Conservation (phyloP, 805 yeast genomes). For the Ogataea kodamae region DNA sequence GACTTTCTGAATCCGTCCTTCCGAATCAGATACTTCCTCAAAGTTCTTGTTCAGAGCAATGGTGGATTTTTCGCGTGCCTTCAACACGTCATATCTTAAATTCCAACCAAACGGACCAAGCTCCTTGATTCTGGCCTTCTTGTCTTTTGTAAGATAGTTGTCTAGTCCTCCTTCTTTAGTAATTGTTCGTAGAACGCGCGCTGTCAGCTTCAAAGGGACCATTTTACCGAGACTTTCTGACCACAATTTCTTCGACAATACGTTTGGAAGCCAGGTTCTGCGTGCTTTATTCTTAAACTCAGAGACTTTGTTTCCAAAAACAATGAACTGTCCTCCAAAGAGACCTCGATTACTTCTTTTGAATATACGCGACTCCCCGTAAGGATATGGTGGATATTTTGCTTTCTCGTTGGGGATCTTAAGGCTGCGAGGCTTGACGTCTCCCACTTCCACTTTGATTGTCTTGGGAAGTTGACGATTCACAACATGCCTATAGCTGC, state of each 20-base stretch:
- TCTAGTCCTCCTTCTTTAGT: slow-evolving; percentile 95
- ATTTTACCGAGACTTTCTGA: slow-evolving; percentile 67
- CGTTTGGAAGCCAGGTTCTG: slow-evolving; percentile 78
- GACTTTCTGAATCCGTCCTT: slow-evolving; percentile 37
- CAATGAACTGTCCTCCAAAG: slow-evolving; percentile 83
- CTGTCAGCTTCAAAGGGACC: slow-evolving; percentile 60
- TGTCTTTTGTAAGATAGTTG: slow-evolving; percentile 79
- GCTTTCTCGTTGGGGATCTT: slow-evolving; percentile 42
- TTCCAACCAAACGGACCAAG: slow-evolving; percentile 92
- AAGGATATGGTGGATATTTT: slow-evolving; percentile 65
- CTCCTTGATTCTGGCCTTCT: slow-evolving; percentile 86
- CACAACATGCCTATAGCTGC: slow-evolving; percentile 41
- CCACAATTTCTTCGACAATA: slow-evolving; percentile 73
- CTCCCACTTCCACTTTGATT: slow-evolving; percentile 51
- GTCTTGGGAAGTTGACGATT: slow-evolving; percentile 42
- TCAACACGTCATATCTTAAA: slow-evolving; percentile 70
- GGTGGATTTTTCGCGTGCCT: slow-evolving; percentile 39
- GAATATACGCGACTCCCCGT: slow-evolving; percentile 72
- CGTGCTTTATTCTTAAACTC: slow-evolving; percentile 71
- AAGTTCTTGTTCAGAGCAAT: slow-evolving; percentile 35
- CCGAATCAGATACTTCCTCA: slow-evolving; percentile 31
- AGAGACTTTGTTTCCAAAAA: slow-evolving; percentile 72
- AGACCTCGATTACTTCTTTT: slow-evolving; percentile 86
- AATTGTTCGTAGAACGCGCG: slow-evolving; percentile 81
- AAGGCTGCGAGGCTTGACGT: slow-evolving; percentile 40